Percentiles rank a stretch among this genome's conserved stretches.
Evolutionary conservation across 1,284 basidiomycete genomes (phyloP).

Genomic region (Baeospora myosura): DNA sequence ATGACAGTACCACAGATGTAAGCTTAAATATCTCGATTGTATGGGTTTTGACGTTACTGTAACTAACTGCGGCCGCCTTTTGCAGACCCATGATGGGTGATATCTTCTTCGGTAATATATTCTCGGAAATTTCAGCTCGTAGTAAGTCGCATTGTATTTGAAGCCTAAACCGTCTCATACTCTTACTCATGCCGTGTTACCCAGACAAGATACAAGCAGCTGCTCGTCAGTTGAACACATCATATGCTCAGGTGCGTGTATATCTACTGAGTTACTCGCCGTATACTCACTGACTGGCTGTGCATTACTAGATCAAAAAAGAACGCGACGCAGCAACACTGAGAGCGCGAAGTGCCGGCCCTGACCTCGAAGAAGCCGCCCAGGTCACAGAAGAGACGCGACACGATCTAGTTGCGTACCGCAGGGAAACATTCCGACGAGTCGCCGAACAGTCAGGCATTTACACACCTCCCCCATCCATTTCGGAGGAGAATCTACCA

Average conservation of each 20-base stretch:
- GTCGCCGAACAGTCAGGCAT: background rate
- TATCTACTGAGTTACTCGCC: background rate
- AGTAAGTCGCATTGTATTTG: constrained; percentile 19
- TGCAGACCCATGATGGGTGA: constrained; percentile 29
- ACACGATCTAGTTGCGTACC: constrained; percentile 25
- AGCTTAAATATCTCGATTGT: constrained; percentile 7
- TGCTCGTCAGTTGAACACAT: constrained; percentile 3
- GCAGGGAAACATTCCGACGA: constrained; percentile 25
- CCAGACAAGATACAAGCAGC: constrained; percentile 29
- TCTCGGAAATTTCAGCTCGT: constrained; percentile 32
- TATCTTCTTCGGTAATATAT: constrained; percentile 36
- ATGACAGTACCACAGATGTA: constrained; percentile 33
- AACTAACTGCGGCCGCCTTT: no score
- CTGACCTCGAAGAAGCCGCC: constrained; percentile 25
- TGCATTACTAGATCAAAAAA: constrained; percentile 22
- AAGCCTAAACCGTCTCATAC: constrained; percentile 2
- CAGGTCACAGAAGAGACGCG: constrained; percentile 23
- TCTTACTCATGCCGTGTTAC: constrained; percentile 8
- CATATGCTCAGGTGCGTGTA: constrained; percentile 5
- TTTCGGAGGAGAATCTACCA: background rate
- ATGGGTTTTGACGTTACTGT: background rate
- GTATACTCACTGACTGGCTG: background rate
- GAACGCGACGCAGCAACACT: constrained; percentile 24
- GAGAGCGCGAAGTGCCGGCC: constrained; percentile 25
- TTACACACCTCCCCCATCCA: background rate